Evolutionary conservation across 345 rosid species (phyloP).

Genomic region (Aegle marmelos): DNA sequence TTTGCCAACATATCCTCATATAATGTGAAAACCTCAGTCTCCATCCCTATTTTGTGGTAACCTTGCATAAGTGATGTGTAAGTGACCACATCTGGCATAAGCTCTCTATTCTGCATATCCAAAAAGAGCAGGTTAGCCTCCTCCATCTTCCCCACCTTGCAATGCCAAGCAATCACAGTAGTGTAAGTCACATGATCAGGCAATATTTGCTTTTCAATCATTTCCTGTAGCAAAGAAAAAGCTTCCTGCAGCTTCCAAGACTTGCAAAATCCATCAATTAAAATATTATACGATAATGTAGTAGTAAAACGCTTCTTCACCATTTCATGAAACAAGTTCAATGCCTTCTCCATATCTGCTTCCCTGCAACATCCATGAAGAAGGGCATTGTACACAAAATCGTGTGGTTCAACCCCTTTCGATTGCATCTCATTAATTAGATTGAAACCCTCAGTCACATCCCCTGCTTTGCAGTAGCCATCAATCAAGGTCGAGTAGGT

Average conservation of each 20-base stretch:
- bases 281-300: conserved; percentile 21
- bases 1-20: conserved; percentile 29
- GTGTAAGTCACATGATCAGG: conserved; percentile 36
- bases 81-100: conserved; percentile 31
- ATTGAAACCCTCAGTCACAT: conserved; percentile 14
- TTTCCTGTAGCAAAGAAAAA: conserved; percentile 13
- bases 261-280: conserved; percentile 21
- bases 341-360: conserved; percentile 22
- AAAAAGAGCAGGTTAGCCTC: conserved; percentile 20
- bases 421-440: conserved; percentile 24
- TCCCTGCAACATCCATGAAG: conserved; percentile 24
- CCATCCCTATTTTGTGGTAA: conserved; percentile 22
- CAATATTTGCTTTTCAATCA: conserved; percentile 21
- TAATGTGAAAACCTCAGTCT: conserved; percentile 18
- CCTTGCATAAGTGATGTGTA: conserved; percentile 30
- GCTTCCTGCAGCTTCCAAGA: conserved; percentile 26
- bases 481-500: conserved; percentile 25
- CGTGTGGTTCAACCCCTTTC: conserved; percentile 22
- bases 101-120: conserved; percentile 25
- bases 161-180: conserved; percentile 22
- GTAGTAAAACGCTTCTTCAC: conserved; percentile 23
- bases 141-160: conserved; percentile 27
- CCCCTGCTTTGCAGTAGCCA: conserved; percentile 30
- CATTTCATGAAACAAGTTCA: conserved; percentile 15
- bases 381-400: conserved; percentile 19